Evolutionary conservation across 2,329 filamentous ascomycete species (phyloP), one percentile per base, ranked within the genome.

Genomic region (Beauveria brongniartii): DNA sequence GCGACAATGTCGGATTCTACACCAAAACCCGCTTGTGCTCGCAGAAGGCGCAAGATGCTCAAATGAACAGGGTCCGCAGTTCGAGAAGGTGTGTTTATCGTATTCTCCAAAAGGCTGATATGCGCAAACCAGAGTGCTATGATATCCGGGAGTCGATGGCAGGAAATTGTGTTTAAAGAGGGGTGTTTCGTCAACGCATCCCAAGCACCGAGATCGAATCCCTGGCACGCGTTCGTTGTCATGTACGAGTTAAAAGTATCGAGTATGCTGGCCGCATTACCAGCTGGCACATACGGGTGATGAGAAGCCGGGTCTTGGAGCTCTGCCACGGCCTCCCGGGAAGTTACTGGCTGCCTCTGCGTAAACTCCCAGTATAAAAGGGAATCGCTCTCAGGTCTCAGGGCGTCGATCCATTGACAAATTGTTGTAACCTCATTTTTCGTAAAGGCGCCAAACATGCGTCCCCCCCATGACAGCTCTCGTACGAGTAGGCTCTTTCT

Each of bases 391-490:
- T 14, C 26, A 6, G 40, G 28, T 7, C 10, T 22, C 20, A 60
- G 14, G 5, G n/a, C 24, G 20, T 53, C 47, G 10, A 60, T 54
- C 57, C 57, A 60, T 10, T 20, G 34, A n/a, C 50, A 46, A 1
- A 60, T 43, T 20, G 28, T 24, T n/a, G 37, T 20, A 1, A 44
- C 69, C 65, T 80, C 78, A 5, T 65, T 67, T n/a, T 74, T 65
- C 1, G 77, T 80, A 63, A 81, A 80, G n/a, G 76, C 70, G 1
- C 78, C 78, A 63, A 78, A 81, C 78, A 80, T 80, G 52, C 70
- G 74, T 5, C 78, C 78, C 40, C 73, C 71, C 76, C 77, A 80
- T 1, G 62, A 67, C 16, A 80, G 62, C 65, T 77, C 76, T 43
- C 69, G 72, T 1, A 79, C 66, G 3, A 80, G 68, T 37, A 64